Base-by-base conservation (phyloP, 768 basidiomycete genomes). In the Kondoa subrosea region DNA sequence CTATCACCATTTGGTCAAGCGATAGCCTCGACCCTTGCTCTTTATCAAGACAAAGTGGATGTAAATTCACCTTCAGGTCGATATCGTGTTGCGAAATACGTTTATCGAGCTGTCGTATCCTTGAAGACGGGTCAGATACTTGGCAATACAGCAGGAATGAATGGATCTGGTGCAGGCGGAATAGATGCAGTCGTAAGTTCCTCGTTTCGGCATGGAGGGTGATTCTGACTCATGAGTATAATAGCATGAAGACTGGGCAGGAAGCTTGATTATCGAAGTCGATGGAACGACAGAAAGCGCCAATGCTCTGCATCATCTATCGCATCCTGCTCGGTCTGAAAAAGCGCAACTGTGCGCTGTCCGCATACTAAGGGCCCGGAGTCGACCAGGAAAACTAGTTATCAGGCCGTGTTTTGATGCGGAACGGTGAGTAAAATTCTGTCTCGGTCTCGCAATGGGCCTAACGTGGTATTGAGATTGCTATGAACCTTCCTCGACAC, bases 261-360 rank as follows among this genome's bases (percentile, higher is more conserved):
- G 74, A 0, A 15, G 56, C 34, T 25, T 73, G 31, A 57, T 70
- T 17, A 25, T 75, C 32, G 74, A 74, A 60, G 68, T 68, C 1
- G 74, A 74, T 16, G 74, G 74, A 2, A 72, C 74, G 34, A 64
- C 70, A 16, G 73, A 74, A 59, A 68, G 70, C 26, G 72, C 73
- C 2, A 57, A 70, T 30, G 30, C 65, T 21, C 69, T 74, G 26
- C 16, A 29, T 8, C 3, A 4, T n/a, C 3, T 63, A 12, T 63
- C 3, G 15, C 17, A 27, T 32, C 61, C 61, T 3, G 14, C 30
- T 17, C 27, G 26, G 40, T 21, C 40, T 50, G 40, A 21, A 65
- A 66, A 2, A 69, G 69, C 16, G 3, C 3, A n/a, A 3, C 30
- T 63, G 61, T 33, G 17, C 16, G 29, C 61, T 32, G 30, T n/a